Evolutionary conservation across 441 rosid genomes (phyloP), one percentile per base, ranked within the genome.

Genomic region (Brassica balearica): DNA sequence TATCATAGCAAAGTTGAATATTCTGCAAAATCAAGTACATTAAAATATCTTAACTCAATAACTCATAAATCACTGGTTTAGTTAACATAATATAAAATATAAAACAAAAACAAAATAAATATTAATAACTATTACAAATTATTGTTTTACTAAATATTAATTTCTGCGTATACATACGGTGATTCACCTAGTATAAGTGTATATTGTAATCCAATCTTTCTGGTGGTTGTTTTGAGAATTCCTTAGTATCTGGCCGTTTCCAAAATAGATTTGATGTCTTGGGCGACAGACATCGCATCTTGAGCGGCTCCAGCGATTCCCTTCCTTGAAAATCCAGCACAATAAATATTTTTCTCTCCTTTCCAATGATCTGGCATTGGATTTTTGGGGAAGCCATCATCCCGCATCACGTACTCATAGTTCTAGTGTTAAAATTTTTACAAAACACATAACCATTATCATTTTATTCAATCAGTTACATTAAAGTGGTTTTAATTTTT

Each of bases 351-450:
- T 5, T 89, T 88, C 77, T 85, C 83, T 32, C 95, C 97, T 78
- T 93, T 93, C 92, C 92, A 90, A 32, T 90, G 90, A n/a, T 82
- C 74, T 0, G 97, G 97, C 73, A 63, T 81, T 11, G 80, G 75
- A 1, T 48, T 84, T 67, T 84, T 90, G 0, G 94, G 65, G 4
- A 88, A 25, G 58, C 97, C 97, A 60, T 89, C 84, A 4, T 88
- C 84, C 62, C 85, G 85, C 71, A 90, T 72, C 4, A 84, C 66
- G 15, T 84, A 71, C 0, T 75, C 64, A 3, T 74, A 80, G 38
- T 81, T 84, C 90, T 89, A 51, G 14, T 12, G 6, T 46, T 56
- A 4, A 15, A 23, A 7, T 7, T 53, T 34, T 69, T 43, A 77
- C 48, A 63, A 70, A 7, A 58, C 25, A 8, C 22, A 68, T 3